phyloP scores from a whole-genome alignment of 768 basidiomycete species.

The Kondoa subrosea region DNA sequence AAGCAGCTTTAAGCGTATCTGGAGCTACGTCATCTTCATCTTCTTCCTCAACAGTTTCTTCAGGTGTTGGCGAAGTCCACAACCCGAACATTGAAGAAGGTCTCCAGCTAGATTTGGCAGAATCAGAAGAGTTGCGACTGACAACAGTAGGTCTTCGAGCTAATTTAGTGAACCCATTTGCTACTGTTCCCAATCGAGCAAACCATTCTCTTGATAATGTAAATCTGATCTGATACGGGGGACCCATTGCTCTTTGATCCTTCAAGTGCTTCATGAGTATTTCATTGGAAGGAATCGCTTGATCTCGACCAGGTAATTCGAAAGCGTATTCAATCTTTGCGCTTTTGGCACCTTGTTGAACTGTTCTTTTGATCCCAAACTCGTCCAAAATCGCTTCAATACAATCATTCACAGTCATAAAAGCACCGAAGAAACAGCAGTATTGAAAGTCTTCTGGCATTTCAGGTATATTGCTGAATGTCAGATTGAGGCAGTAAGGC shows the following conservation, averaged over 20 bases:
- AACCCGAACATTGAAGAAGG: conserved; percentile 17
- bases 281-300: conserved; percentile 4
- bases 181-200: conserved; percentile 12
- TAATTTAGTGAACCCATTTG: conserved; percentile 15
- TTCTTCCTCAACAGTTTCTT: conserved; percentile 32
- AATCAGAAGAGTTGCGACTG: conserved; percentile 1
- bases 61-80: conserved; percentile 6
- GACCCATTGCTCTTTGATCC: background rate
- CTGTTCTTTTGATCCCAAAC: conserved; percentile 48
- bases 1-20: conserved; percentile 21
- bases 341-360: conserved; percentile 49
- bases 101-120: conserved; percentile 12
- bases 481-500: conserved; percentile 44
- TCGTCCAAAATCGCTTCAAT: conserved; percentile 43
- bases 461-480: conserved; percentile 51
- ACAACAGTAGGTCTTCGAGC: conserved; percentile 9
- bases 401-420: conserved; percentile 43
- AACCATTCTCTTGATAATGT: conserved; percentile 9
- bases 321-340: conserved; percentile 55
- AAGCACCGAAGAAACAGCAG: conserved; percentile 48
- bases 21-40: conserved; percentile 38
- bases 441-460: conserved; percentile 56
- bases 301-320: conserved; percentile 33
- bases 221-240: conserved; percentile 3
- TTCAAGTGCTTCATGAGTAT: conserved; percentile 5